Conservation (phyloP, 352 stramenopile species). For the Halophytophthora polymorphica region DNA sequence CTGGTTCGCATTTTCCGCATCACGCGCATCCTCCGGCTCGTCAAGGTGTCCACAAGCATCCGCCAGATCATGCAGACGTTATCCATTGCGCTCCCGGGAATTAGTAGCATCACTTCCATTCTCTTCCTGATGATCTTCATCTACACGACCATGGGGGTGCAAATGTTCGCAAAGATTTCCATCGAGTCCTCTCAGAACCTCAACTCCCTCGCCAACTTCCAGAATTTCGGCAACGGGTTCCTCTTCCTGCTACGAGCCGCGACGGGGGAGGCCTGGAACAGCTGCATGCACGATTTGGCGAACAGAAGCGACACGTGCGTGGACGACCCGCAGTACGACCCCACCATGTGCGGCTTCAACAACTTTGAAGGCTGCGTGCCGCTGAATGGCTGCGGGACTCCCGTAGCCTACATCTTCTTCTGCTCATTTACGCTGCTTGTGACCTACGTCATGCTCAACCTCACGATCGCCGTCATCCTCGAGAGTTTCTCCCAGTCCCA, state of each 20-base stretch:
- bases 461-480: constrained; percentile 94
- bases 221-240: constrained; percentile 88
- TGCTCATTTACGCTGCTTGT: constrained; percentile 89
- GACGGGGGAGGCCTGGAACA: constrained; percentile 93
- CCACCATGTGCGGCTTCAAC: constrained; percentile 73
- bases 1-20: constrained; percentile 91
- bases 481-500: constrained; percentile 86
- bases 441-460: constrained; percentile 92
- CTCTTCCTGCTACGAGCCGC: constrained; percentile 88
- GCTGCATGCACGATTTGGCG: constrained; percentile 89
- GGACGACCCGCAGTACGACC: constrained; percentile 55
- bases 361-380: constrained; percentile 54
- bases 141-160: constrained; percentile 90
- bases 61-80: constrained; percentile 90
- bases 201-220: constrained; percentile 90
- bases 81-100: constrained; percentile 82
- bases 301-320: constrained; percentile 37
- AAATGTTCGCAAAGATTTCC: constrained; percentile 90
- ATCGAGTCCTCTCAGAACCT: constrained; percentile 50
- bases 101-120: constrained; percentile 90
- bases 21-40: constrained; percentile 76
- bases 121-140: constrained; percentile 94
- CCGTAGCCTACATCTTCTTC: constrained; percentile 65
- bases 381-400: constrained; percentile 76
- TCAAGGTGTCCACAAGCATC: constrained; percentile 87